phyloP scores from a whole-genome alignment of 768 basidiomycete species.

The Tephrocybe sp. region DNA sequence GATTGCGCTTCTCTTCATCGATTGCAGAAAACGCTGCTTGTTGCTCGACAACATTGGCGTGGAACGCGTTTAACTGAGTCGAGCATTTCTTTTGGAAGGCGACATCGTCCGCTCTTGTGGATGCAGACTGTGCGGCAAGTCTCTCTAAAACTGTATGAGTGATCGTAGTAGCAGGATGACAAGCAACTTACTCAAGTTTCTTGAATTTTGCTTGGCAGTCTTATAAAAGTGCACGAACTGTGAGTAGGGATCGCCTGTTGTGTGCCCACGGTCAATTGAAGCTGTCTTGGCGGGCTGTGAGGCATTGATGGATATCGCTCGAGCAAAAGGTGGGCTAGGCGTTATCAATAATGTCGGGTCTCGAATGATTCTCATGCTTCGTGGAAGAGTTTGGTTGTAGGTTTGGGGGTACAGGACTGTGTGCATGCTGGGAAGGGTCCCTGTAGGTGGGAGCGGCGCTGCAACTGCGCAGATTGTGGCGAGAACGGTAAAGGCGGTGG shows the following conservation, averaged over 20 bases:
- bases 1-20: constrained; percentile 24
- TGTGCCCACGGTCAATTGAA: neutral
- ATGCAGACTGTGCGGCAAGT: constrained; percentile 31
- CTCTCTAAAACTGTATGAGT: constrained; percentile 22
- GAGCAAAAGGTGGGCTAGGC: neutral
- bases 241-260: constrained; percentile 1
- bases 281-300: neutral
- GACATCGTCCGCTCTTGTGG: constrained; percentile 23
- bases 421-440: constrained; percentile 19
- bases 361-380: constrained; percentile 13
- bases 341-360: constrained; percentile 1
- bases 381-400: neutral
- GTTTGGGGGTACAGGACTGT: constrained; percentile 18
- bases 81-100: constrained; percentile 38
- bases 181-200: constrained; percentile 27
- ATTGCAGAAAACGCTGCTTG: constrained; percentile 27
- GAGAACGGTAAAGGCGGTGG: constrained; percentile 35
- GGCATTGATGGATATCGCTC: neutral
- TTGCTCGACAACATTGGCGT: constrained; percentile 29
- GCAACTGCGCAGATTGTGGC: constrained; percentile 27
- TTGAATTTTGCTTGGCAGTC: constrained; percentile 15
- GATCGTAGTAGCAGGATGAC: neutral
- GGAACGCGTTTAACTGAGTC: constrained; percentile 33
- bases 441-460: constrained; percentile 34
- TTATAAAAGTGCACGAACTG: constrained; percentile 10